Conservation (phyloP, 1,284 basidiomycete genomes). For the Leccinum huronense region DNA sequence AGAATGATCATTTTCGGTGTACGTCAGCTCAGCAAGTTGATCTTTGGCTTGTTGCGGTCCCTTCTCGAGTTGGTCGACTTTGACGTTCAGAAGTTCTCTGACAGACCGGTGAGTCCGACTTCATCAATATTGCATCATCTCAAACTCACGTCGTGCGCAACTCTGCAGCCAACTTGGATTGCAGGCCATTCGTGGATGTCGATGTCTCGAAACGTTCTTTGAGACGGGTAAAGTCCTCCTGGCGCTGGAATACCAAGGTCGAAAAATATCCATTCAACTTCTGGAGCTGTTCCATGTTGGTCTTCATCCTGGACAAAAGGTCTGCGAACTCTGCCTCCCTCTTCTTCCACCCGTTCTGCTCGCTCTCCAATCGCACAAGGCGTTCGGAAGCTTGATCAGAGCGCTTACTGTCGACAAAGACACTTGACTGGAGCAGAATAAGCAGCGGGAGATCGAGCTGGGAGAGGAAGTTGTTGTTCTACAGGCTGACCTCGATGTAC, state of each 20-base stretch:
- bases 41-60: slow-evolving; percentile 74
- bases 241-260: slow-evolving; percentile 67
- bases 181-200: slow-evolving; percentile 63
- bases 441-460: slow-evolving; percentile 80
- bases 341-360: slow-evolving; percentile 66
- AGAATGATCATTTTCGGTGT: slow-evolving; percentile 78
- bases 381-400: slow-evolving; percentile 85
- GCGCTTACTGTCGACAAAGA: slow-evolving; percentile 85
- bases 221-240: slow-evolving; percentile 75
- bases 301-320: slow-evolving; percentile 57
- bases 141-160: slow-evolving; percentile 60
- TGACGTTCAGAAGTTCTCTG: slow-evolving; percentile 64
- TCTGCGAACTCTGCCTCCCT: slow-evolving; percentile 60
- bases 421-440: slow-evolving; percentile 78
- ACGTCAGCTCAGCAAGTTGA: slow-evolving; percentile 75
- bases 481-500: slow-evolving; percentile 79
- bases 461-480: slow-evolving; percentile 89
- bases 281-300: slow-evolving; percentile 58
- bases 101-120: slow-evolving; percentile 7
- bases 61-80: slow-evolving; percentile 60
- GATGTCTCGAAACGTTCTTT: slow-evolving; percentile 71
- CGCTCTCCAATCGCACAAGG: slow-evolving; percentile 74
- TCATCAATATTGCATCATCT: slow-evolving; percentile 1
- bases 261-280: slow-evolving; percentile 72
- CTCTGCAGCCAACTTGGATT: slow-evolving; percentile 71